Base-by-base conservation (phyloP, 78 protist species). In the Dictyostelium capitatum region DNA sequence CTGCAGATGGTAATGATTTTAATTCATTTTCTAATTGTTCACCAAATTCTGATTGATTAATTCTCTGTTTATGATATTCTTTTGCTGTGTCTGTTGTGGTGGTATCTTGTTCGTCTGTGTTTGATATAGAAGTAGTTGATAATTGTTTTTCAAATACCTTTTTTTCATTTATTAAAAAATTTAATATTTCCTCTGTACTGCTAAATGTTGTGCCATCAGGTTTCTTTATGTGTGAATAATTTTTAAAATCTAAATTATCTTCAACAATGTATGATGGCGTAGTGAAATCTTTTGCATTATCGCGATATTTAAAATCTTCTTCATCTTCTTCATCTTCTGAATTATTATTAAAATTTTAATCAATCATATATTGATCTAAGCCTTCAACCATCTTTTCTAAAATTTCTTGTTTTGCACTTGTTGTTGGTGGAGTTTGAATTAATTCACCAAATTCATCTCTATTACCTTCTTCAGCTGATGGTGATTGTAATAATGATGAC, bases 1-100 rank as follows among this genome's bases (percentile, higher is more conserved):
- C 93, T 25, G 70, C 64, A 6, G 72, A 48, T 11, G 93, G 93
- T 64, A 87, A 50, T n/a, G 84, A 74, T 64, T 87, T 46, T 87
- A 87, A 64, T 47, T 87, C 79, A 14, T 64, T 48, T 56, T 79
- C 83, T 19, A 79, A 54, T 20, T 51, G 50, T 20, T 51, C n/a
- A 37, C 46, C 41, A 54, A 79, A 79, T 56, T 75, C 47, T 48
- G 56, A 48, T n/a, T 75, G 28, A 48, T 75, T 37, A 50, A 41
- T 70, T 37, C 78, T 28, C 32, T 37, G 78, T 73, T 46, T 37
- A 37, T 41, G 48, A 25, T 30, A 15, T 30, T 65, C 74, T 12
- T 65, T 65, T 10, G 23, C 17, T 15, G 23, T 67, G 6, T 10
- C 23, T n/a, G 8, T 67, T 30, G 23, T 67, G 30, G 25, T 70